Evolutionary conservation across 805 yeast species (phyloP).

Genomic region (Myxozyma vanderwaltii): DNA sequence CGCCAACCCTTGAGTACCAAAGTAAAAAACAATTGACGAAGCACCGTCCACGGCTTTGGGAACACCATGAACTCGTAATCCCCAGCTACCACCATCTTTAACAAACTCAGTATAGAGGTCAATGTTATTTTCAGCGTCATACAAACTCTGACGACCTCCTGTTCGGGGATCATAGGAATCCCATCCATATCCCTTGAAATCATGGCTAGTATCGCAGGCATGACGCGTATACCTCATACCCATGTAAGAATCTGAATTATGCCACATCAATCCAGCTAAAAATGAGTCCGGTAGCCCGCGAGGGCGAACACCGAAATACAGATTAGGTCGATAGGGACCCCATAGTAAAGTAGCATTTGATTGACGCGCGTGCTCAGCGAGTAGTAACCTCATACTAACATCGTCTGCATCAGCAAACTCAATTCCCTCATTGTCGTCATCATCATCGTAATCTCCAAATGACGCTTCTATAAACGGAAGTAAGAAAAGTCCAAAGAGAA

Average conservation of each 20-base stretch:
- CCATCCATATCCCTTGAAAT: constrained; percentile 80
- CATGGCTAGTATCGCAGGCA: constrained; percentile 70
- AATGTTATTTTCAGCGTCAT: constrained; percentile 65
- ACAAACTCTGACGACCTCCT: constrained; percentile 80
- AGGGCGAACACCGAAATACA: constrained; percentile 85
- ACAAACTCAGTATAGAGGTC: constrained; percentile 71
- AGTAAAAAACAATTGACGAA: constrained; percentile 73
- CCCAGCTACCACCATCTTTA: constrained; percentile 72
- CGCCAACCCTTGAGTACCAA: constrained; percentile 62
- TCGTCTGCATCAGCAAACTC: constrained; percentile 3
- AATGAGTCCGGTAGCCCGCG: constrained; percentile 69
- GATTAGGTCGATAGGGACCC: constrained; percentile 92
- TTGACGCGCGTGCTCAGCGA: constrained; percentile 42
- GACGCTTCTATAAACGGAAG: not conserved
- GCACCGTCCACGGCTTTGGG: constrained; percentile 53
- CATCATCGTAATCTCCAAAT: constrained; percentile 1
- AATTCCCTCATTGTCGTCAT: constrained; percentile 9
- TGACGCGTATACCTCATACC: constrained; percentile 63
- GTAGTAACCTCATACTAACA: not conserved
- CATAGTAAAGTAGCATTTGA: constrained; percentile 63
- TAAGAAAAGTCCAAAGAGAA: constrained; percentile 1
- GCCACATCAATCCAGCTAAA: constrained; percentile 86
- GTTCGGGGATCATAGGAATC: constrained; percentile 78
- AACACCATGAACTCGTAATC: constrained; percentile 63
- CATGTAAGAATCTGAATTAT: constrained; percentile 58